Conservation (phyloP, 768 basidiomycete species). For the Russula compacta region DNA sequence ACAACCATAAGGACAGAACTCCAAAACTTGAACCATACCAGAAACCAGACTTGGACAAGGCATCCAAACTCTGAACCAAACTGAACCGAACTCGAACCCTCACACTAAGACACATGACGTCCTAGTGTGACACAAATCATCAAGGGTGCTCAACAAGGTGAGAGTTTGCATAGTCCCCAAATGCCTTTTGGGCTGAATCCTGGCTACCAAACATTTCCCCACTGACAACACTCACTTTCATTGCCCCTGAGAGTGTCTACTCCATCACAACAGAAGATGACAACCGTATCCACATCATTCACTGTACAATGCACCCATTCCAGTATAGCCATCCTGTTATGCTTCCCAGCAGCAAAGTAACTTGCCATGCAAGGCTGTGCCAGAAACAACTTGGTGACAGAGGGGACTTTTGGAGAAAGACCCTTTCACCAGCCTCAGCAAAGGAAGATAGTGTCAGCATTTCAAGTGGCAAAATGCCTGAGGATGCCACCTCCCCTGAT, state of each 20-base stretch:
- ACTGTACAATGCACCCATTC: conserved; percentile 33
- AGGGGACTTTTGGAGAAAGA: conserved; percentile 56
- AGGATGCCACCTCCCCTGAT: conserved; percentile 41
- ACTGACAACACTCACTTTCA: conserved; percentile 57
- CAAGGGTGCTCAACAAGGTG: too few relatives aligned
- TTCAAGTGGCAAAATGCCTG: conserved; percentile 75
- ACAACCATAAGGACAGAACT: too few relatives aligned
- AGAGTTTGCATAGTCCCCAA: too few relatives aligned
- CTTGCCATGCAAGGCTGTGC: conserved; percentile 51
- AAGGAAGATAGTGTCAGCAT: conserved; percentile 55
- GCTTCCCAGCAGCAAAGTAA: conserved; percentile 49
- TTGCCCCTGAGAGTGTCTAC: conserved; percentile 86
- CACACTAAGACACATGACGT: too few relatives aligned
- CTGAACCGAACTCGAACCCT: too few relatives aligned
- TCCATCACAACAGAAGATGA: conserved; percentile 81
- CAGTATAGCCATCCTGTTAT: conserved; percentile 51
- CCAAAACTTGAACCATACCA: too few relatives aligned
- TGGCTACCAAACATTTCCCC: too few relatives aligned
- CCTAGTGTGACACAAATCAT: too few relatives aligned
- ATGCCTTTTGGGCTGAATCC: too few relatives aligned
- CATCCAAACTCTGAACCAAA: too few relatives aligned
- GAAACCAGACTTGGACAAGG: too few relatives aligned
- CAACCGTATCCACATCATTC: conserved; percentile 43
- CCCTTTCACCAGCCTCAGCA: conserved; percentile 9
- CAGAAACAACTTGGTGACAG: conserved; percentile 53